These are phyloP conservation scores for Dichomitus squalens DNA, from an alignment of 1,284 basidiomycete species.

Conservation along the genomic window DNA sequence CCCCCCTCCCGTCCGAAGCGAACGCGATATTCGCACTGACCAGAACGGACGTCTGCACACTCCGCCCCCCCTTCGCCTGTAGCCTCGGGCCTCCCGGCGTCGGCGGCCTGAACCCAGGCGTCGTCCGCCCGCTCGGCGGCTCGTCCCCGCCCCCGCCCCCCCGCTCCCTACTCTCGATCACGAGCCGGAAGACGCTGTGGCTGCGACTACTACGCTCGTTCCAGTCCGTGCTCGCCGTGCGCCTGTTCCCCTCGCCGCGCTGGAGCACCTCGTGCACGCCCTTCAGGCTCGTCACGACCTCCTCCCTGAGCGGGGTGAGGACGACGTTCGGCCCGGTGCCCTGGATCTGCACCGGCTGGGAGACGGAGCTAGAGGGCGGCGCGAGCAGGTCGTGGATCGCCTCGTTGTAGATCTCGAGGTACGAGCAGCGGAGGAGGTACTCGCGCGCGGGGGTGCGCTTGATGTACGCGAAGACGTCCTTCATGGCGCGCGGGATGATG, in stretches of 20 bases:
- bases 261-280: constrained; percentile 84
- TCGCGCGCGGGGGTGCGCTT: constrained; percentile 76
- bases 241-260: constrained; percentile 85
- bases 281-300: constrained; percentile 89
- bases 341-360: constrained; percentile 70
- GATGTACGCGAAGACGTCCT: constrained; percentile 81
- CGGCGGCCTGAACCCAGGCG: constrained; percentile 61
- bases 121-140: constrained; percentile 49
- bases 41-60: constrained; percentile 81
- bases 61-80: constrained; percentile 72
- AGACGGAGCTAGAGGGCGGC: constrained; percentile 64
- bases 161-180: constrained; percentile 80
- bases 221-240: constrained; percentile 97
- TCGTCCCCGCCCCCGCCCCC: constrained; percentile 44
- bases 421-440: constrained; percentile 92
- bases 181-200: constrained; percentile 91
- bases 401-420: constrained; percentile 98
- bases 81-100: constrained; percentile 66
- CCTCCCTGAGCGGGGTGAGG: constrained; percentile 80
- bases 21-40: constrained; percentile 48
- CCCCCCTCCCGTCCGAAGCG: background rate
- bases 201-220: constrained; percentile 92
- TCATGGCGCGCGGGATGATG: constrained; percentile 92
- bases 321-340: constrained; percentile 59
- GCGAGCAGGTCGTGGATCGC: constrained; percentile 86